Conservation (phyloP, 495 filamentous ascomycete species). For the Umbilicaria muhlenbergii region DNA sequence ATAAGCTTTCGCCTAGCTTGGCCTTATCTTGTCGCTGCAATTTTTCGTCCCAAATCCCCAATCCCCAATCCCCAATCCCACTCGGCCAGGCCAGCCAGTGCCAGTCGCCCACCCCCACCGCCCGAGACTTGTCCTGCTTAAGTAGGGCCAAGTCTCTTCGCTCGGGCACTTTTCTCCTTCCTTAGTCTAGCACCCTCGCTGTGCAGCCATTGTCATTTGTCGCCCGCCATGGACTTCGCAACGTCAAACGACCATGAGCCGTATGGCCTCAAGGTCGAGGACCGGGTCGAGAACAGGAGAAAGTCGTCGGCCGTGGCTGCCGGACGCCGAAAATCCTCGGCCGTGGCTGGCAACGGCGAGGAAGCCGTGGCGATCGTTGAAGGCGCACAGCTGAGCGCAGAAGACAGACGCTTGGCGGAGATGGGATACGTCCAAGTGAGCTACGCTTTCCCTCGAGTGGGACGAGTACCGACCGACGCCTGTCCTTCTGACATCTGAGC, state of each 20-base stretch:
- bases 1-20: no score
- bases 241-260: not conserved
- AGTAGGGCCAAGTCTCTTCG: no score
- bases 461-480: not conserved
- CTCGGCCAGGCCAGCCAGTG: no score
- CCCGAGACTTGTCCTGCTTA: no score
- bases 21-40: no score
- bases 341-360: slow-evolving; percentile 4
- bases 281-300: not conserved
- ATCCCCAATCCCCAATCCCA: no score
- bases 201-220: no score
- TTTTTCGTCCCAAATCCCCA: no score
- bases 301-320: not conserved
- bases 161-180: no score
- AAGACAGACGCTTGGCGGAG: slow-evolving; percentile 15
- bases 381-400: slow-evolving; percentile 7
- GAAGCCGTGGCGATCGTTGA: slow-evolving; percentile 6
- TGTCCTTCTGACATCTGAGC: not conserved
- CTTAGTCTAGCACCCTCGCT: no score
- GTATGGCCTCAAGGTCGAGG: no score
- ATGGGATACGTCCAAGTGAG: slow-evolving; percentile 17
- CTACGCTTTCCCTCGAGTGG: not conserved
- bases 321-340: slow-evolving; percentile 7
- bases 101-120: no score
- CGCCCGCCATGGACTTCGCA: not conserved